Conservation (phyloP, 192 early-diverging fungal genomes). For the Podila horticola region DNA sequence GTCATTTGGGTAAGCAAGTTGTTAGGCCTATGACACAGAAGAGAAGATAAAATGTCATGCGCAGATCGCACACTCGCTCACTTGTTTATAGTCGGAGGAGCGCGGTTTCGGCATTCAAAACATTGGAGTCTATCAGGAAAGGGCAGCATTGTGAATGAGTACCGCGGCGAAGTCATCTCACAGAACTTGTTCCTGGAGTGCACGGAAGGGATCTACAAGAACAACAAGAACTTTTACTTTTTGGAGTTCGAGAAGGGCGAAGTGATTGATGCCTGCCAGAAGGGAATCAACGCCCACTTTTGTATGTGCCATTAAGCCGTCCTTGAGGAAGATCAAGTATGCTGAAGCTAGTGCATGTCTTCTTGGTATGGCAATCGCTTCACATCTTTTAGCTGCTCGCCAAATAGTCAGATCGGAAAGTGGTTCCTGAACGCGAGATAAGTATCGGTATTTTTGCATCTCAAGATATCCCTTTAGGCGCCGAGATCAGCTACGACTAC, state of each 20-base stretch:
- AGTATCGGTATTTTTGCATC: constrained; percentile 81
- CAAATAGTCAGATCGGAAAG: constrained; percentile 92
- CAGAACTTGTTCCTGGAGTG: constrained; percentile 70
- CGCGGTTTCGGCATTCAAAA: constrained; percentile 80
- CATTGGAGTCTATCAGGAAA: constrained; percentile 61
- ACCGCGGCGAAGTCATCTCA: constrained; percentile 85
- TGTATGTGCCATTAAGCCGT: too few relatives aligned
- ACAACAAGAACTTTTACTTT: constrained; percentile 80
- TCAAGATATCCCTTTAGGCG: constrained; percentile 68
- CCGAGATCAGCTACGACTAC: constrained; percentile 88
- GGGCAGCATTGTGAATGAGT: constrained; percentile 77
- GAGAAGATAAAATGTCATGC: not conserved
- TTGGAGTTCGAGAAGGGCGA: constrained; percentile 77
- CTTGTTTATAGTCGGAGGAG: constrained; percentile 57
- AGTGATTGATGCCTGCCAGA: constrained; percentile 82
- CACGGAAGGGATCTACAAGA: constrained; percentile 77
- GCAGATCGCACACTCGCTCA: not conserved
- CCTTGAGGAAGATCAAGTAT: too few relatives aligned
- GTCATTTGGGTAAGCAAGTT: constrained; percentile 68
- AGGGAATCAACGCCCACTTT: constrained; percentile 84
- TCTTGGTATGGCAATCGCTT: not conserved
- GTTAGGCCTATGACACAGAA: too few relatives aligned
- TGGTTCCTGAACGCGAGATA: constrained; percentile 81
- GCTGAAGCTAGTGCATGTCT: too few relatives aligned
- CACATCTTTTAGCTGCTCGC: constrained; percentile 65